Evolutionary conservation across 2,329 filamentous ascomycete species (phyloP), one percentile per base, ranked within the genome.

Genomic region (Hymenoscyphus albidus): DNA sequence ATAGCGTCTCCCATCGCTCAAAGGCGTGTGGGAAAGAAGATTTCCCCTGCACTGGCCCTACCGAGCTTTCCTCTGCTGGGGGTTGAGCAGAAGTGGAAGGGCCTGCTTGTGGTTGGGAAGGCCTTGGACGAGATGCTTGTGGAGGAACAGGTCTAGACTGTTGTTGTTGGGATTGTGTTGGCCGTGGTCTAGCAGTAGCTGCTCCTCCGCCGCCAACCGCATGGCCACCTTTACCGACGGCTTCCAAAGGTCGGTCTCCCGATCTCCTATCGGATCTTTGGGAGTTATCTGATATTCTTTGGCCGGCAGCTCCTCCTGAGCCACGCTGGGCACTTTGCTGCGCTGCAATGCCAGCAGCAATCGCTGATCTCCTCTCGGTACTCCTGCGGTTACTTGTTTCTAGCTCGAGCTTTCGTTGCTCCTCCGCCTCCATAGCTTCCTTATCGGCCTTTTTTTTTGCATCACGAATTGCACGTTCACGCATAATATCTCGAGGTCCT

Each of bases 1-100:
- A 99, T 2, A 99, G 80, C 0, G 92, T 94, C 76, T 99, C 95
- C 95, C 95, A 99, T 66, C 95, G 86, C 77, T 99, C 94, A 73
- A 99, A 99, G 0, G 95, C 95, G 77, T 98, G 95, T 0, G 95
- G 95, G 70, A 99, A 98, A 0, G 89, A 88, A 58, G 90, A 91
- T 64, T 87, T 81, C 61, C 83, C 68, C 58, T 58, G 63, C 5
- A 27, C 44, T 51, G 44, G 63, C 5, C 12, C 44, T 51, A 18
- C 22, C n/a, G 44, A 51, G 32, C 57, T 57, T 13, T 65, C 65
- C 12, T 55, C 63, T 69, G 71, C 16, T 62, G 57, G 54, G 18
- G 64, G 59, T 60, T 63, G 42, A 56, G 64, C 62, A 48, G 67
- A 51, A 57, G 57, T 48, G 13, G 55, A 42, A 18, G 61, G 61